Evolutionary conservation across 1,284 basidiomycete species (phyloP).

Genomic region (Singerocomus inundabilis): DNA sequence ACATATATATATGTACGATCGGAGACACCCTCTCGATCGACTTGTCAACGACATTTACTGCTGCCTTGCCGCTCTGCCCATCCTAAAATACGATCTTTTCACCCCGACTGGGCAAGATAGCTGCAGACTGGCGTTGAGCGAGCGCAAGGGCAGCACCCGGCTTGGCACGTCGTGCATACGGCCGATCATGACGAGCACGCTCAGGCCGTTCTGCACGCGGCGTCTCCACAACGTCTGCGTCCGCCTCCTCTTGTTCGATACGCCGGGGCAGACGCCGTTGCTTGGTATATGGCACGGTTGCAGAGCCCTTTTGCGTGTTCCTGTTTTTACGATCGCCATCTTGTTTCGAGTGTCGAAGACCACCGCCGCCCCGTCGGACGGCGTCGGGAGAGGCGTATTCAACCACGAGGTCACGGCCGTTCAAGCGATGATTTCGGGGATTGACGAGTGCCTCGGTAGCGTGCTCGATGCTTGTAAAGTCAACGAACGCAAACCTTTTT

Average conservation of each 20-base stretch:
- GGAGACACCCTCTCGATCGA: background rate
- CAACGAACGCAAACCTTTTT: slow-evolving; percentile 88
- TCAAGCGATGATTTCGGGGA: slow-evolving; percentile 78
- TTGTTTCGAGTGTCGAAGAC: slow-evolving; percentile 27
- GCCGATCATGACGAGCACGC: slow-evolving; percentile 8
- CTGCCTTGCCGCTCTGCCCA: too few relatives aligned
- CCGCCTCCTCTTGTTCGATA: slow-evolving; percentile 1
- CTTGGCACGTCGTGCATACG: slow-evolving; percentile 50
- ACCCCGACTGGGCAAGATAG: slow-evolving; percentile 79
- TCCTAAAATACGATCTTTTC: slow-evolving; percentile 78
- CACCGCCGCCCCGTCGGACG: slow-evolving; percentile 60
- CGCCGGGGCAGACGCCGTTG: background rate
- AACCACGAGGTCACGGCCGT: slow-evolving; percentile 84
- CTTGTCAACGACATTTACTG: too few relatives aligned
- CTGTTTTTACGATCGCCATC: slow-evolving; percentile 13
- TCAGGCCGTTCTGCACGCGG: slow-evolving; percentile 4
- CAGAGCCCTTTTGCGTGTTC: slow-evolving; percentile 3
- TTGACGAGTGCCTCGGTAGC: slow-evolving; percentile 86
- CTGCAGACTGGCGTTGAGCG: slow-evolving; percentile 83
- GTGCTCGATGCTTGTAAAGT: slow-evolving; percentile 78
- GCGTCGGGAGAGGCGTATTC: slow-evolving; percentile 88
- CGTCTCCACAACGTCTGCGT: background rate
- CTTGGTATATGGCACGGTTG: background rate
- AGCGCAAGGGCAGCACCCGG: slow-evolving; percentile 90
- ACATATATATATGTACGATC: background rate